phyloP scores from a whole-genome alignment of 805 yeast species.

The Pichia exigua region DNA sequence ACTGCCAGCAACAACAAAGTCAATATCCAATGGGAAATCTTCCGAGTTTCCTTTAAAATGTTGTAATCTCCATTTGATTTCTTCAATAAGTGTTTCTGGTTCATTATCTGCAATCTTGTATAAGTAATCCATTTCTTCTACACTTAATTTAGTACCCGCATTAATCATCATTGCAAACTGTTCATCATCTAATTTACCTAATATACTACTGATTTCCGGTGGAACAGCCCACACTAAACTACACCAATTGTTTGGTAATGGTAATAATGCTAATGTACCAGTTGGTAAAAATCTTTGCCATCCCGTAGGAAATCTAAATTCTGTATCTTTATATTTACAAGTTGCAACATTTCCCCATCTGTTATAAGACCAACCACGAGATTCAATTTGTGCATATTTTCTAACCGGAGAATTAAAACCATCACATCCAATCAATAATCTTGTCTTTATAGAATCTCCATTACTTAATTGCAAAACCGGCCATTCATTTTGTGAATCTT shows the following conservation, averaged over 20 bases:
- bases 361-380: constrained; percentile 89
- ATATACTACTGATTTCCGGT: constrained; percentile 59
- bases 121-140: constrained; percentile 67
- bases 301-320: constrained; percentile 56
- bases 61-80: constrained; percentile 64
- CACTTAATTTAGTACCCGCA: constrained; percentile 77
- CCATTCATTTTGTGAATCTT: constrained; percentile 47
- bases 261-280: constrained; percentile 90
- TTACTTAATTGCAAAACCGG: constrained; percentile 62
- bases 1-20: constrained; percentile 49
- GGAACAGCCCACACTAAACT: constrained; percentile 91
- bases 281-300: constrained; percentile 90
- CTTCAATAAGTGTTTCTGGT: constrained; percentile 48
- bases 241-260: constrained; percentile 80
- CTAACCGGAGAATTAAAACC: constrained; percentile 94
- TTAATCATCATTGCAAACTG: constrained; percentile 67
- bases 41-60: constrained; percentile 37
- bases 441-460: constrained; percentile 56
- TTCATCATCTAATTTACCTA: constrained; percentile 50
- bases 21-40: constrained; percentile 59
- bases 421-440: constrained; percentile 90
- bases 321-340: constrained; percentile 63
- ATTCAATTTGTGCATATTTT: constrained; percentile 66
- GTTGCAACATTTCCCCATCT: constrained; percentile 93
- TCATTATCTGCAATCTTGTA: constrained; percentile 37